These are phyloP conservation scores for Coemansia sp. DNA, from an alignment of 192 early-diverging fungal species.

Conservation along the genomic window DNA sequence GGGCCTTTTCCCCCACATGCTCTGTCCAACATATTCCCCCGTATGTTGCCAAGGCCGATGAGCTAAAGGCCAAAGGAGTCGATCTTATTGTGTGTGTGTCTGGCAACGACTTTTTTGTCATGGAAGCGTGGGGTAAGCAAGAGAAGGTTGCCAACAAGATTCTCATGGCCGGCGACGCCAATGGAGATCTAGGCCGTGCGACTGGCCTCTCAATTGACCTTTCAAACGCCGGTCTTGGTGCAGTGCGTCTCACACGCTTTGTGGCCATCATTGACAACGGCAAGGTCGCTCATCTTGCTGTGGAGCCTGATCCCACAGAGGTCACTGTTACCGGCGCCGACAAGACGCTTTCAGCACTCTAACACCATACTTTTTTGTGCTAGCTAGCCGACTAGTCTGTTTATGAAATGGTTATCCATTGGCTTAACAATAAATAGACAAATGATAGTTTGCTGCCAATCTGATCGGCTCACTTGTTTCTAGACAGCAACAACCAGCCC, in stretches of 20 bases:
- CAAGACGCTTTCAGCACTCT: conserved; percentile 59
- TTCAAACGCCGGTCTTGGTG: conserved; percentile 60
- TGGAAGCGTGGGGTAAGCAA: conserved; percentile 58
- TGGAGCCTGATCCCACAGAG: conserved; percentile 57
- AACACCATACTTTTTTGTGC: background rate
- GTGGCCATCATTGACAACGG: conserved; percentile 68
- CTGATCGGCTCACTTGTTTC: no score
- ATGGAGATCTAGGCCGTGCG: conserved; percentile 64
- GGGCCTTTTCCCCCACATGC: conserved; percentile 47
- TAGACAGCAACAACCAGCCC: no score
- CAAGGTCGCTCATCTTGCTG: conserved; percentile 66
- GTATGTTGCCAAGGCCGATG: conserved; percentile 25
- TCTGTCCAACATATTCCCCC: conserved; percentile 36
- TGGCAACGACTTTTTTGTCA: conserved; percentile 57
- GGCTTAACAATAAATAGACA: no score
- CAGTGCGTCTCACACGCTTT: conserved; percentile 66
- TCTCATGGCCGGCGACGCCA: conserved; percentile 74
- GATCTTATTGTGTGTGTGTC: conserved; percentile 45
- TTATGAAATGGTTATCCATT: background rate
- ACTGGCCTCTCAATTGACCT: conserved; percentile 68
- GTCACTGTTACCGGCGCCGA: conserved; percentile 60
- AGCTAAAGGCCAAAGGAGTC: conserved; percentile 45
- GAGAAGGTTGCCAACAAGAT: conserved; percentile 39
- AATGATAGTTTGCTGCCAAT: no score
- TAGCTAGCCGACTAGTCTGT: background rate